These are phyloP conservation scores for Pseudopithomyces maydicus DNA, from an alignment of 2,329 filamentous ascomycete species.

Conservation along the genomic window DNA sequence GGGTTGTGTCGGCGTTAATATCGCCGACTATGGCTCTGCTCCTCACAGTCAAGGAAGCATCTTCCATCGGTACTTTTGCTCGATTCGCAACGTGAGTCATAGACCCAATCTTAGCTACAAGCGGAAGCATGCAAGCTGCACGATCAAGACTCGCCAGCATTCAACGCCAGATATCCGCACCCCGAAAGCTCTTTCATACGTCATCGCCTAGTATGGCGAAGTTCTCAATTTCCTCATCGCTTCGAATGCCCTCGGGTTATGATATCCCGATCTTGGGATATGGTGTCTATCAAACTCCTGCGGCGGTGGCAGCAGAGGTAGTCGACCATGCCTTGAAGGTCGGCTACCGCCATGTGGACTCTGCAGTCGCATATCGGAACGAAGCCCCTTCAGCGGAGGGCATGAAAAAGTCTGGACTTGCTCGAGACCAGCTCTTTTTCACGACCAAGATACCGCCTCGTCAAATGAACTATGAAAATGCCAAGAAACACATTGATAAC, in stretches of 20 bases:
- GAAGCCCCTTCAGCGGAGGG: conserved; percentile 70
- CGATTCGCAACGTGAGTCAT: not conserved
- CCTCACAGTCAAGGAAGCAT: not conserved
- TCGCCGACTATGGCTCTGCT: not conserved
- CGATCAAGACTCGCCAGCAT: conserved; percentile 18
- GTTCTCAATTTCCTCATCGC: conserved; percentile 53
- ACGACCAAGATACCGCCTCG: conserved; percentile 73
- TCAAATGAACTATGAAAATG: conserved; percentile 63
- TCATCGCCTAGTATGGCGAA: conserved; percentile 47
- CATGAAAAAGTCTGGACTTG: conserved; percentile 60
- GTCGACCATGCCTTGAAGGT: conserved; percentile 62
- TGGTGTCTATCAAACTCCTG: conserved; percentile 57
- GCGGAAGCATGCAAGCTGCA: not conserved
- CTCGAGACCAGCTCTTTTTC: conserved; percentile 67
- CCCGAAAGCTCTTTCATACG: conserved; percentile 23
- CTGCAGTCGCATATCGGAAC: conserved; percentile 69
- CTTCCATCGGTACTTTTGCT: not conserved
- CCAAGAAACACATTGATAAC: conserved; percentile 62
- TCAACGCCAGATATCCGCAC: not conserved
- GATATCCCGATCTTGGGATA: conserved; percentile 66
- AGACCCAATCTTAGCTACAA: not conserved
- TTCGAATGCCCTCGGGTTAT: conserved; percentile 63
- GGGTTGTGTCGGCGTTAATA: not conserved
- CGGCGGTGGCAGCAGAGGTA: conserved; percentile 62
- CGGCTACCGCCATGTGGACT: conserved; percentile 70